phyloP scores from a whole-genome alignment of 352 stramenopile genomes.

The Globisporangium heterothallicum region DNA sequence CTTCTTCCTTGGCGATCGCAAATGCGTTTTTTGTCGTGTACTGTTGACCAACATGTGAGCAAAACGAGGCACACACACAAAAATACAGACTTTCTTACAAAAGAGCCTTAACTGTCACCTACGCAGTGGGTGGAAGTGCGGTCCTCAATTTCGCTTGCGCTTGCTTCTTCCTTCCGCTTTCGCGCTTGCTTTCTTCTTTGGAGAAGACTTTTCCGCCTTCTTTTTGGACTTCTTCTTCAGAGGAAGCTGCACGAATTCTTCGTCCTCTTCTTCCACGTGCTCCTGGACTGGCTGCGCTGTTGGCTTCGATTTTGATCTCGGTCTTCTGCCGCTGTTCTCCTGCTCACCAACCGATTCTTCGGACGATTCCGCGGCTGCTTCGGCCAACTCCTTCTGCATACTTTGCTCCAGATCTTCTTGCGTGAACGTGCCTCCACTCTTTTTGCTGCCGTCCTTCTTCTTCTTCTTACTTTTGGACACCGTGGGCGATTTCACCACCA shows the following conservation, averaged over 20 bases:
- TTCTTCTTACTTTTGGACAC: constrained; percentile 19
- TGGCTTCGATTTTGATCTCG: constrained; percentile 12
- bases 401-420: constrained; percentile 54
- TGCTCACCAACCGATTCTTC: constrained; percentile 14
- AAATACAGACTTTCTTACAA: constrained; percentile 9
- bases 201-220: constrained; percentile 14
- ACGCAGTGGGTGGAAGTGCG: neutral
- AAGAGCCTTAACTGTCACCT: neutral
- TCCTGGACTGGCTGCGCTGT: neutral
- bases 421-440: constrained; percentile 22
- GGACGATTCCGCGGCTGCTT: constrained; percentile 20
- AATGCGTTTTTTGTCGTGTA: no score
- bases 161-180: constrained; percentile 17
- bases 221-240: constrained; percentile 46
- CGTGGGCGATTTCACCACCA: constrained; percentile 52
- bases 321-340: constrained; percentile 17
- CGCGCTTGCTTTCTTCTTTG: constrained; percentile 5
- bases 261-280: constrained; percentile 8
- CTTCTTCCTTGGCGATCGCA: no score
- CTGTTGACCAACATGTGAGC: no score
- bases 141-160: constrained; percentile 26
- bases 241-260: constrained; percentile 29
- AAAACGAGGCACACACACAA: no score
- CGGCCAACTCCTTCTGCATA: constrained; percentile 58
- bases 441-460: constrained; percentile 13